Base-by-base conservation (phyloP, 2,329 filamentous ascomycete genomes). In the Ophiocordyceps camponoti-saundersi region DNA sequence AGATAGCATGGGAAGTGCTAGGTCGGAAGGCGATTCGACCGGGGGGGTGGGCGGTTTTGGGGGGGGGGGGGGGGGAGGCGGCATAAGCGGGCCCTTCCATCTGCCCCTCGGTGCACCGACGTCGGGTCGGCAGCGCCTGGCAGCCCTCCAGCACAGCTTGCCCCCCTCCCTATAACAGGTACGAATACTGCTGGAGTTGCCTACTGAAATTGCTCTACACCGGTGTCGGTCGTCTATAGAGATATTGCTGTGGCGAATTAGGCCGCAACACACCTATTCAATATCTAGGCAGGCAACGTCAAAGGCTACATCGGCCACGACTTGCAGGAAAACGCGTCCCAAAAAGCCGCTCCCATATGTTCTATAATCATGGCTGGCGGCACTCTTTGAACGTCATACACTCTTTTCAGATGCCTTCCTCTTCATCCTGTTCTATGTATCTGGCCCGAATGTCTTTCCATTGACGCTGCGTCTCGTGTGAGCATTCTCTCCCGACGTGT, bases 401-500 rank as follows among this genome's bases (percentile, higher is more conserved):
- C 56, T 69, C 65, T 60, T 82, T 80, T 40, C 36, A 40, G 11
- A 40, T 20, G 53, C 81, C 77, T 54, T 80, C 80, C 53, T 85
- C 80, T 53, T 84, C 80, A 48, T 72, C 77, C 50, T 73, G 73
- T 68, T 85, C 69, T 59, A 94, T 66, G 68, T 95, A 98, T 68
- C 77, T 82, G 66, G 81, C 71, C 71, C 93, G 90, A 73, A 98
- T 95, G 66, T 98, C 92, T 78, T 95, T 95, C 92, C 92, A 96
- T 93, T 95, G 90, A 61, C 90, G 87, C 90, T 96, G 53, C 29
- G 45, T 46, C 40, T 29, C 41, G 26, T 11, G 53, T 64, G 56
- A 65, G 61, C 21, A 7, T 53, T 54, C 45, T 45, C 44, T 39
- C 29, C 44, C 44, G 44, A 29, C 22, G 42, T 16, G 20, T 20